phyloP scores from a whole-genome alignment of 257 asterid genomes.

The Solanum bulbocastanum region DNA sequence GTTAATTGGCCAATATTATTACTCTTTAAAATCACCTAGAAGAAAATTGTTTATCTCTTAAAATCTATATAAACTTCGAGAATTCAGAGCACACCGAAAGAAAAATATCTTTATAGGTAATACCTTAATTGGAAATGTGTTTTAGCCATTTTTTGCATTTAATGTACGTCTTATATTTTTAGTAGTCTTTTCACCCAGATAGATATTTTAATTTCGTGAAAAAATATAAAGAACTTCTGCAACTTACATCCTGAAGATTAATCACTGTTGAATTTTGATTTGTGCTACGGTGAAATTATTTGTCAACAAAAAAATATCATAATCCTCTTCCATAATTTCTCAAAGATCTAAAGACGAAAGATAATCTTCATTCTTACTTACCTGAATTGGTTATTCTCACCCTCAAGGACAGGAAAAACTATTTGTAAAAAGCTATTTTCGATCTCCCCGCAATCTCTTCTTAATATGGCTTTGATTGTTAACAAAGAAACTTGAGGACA shows the following conservation, averaged over 20 bases:
- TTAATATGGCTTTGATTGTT: not conserved
- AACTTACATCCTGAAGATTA: too few species aligned
- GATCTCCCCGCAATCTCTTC: not conserved
- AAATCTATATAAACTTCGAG: not conserved
- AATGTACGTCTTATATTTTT: not conserved
- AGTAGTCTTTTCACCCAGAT: too few species aligned
- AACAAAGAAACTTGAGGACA: not conserved
- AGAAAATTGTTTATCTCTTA: too few species aligned
- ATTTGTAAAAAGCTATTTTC: not conserved
- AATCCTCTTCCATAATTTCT: not conserved
- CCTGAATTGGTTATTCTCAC: not conserved
- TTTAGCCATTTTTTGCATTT: not conserved
- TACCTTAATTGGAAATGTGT: not conserved
- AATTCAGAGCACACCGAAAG: not conserved
- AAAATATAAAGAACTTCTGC: too few species aligned
- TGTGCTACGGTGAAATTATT: not conserved
- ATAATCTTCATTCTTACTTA: not conserved
- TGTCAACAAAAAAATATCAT: not conserved
- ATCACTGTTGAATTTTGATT: not conserved
- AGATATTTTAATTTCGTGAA: too few species aligned
- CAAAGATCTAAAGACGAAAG: not conserved
- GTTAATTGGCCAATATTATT: not conserved
- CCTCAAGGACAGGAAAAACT: not conserved
- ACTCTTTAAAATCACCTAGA: not conserved
- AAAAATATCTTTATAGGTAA: not conserved